phyloP scores from a whole-genome alignment of 371 early-diverging fungal species.

The Saksenaea oblongispora region DNA sequence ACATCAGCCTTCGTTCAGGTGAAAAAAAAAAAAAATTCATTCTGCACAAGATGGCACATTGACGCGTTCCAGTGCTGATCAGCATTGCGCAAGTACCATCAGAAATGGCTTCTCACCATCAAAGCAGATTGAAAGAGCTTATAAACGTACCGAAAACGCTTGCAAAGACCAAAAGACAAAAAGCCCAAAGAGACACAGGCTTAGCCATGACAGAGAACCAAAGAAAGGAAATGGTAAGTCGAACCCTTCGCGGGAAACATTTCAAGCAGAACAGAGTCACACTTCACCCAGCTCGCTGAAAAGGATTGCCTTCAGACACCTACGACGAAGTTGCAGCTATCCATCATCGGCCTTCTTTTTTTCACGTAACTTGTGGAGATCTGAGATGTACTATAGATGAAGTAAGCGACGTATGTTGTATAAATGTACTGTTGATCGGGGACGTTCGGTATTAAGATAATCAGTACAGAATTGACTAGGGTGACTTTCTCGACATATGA shows the following conservation, averaged over 20 bases:
- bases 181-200: conserved; percentile 9
- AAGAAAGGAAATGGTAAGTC: conserved; percentile 3
- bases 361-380: no score
- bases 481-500: no score
- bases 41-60: neutral
- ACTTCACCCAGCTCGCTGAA: no score
- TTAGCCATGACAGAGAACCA: conserved; percentile 13
- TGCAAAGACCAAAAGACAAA: conserved; percentile 7
- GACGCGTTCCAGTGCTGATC: neutral
- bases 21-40: neutral
- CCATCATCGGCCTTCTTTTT: no score
- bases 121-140: neutral
- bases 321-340: no score
- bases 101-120: neutral
- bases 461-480: no score
- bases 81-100: neutral
- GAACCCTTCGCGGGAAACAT: neutral
- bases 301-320: no score
- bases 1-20: neutral
- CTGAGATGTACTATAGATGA: no score
- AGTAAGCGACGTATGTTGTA: no score
- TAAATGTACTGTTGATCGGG: no score
- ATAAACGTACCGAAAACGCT: conserved; percentile 6
- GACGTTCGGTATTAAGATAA: no score
- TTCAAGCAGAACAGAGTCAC: no score